Evolutionary conservation across 2,329 filamentous ascomycete species (phyloP), one percentile per base, ranked within the genome.

Genomic region (Penicillium sp.): DNA sequence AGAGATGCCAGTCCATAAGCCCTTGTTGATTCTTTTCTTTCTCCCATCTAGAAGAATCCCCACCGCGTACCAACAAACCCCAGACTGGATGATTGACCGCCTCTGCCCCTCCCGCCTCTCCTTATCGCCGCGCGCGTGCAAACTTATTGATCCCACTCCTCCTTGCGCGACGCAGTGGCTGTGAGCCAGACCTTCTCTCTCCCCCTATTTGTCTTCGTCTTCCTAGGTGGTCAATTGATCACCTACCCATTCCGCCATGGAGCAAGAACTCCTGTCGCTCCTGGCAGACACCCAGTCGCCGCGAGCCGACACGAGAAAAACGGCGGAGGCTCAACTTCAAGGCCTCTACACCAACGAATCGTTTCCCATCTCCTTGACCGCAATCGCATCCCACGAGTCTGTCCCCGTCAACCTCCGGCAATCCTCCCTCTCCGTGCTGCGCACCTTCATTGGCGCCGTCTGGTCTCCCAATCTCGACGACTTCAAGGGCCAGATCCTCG

Each of bases 211-310:
- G 26, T 35, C 23, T 41, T 30, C 35, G 27, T 27, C 33, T 29
- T 33, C 28, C 28, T 25, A 19, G 20, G 27, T 40, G 41, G 29
- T 30, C 34, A 42, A 43, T 36, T 35, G 14, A 47, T 42, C 39
- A 42, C 13, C 30, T 18, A 15, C 14, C 26, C 19, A n/a, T n/a
- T n/a, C 14, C 47, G 62, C 60, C 58, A 95, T 95, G 89, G 90
- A 95, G 78, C 84, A 94, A 71, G 84, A 94, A 75, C 81, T 98
- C 67, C 83, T 93, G 57, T 83, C 84, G 68, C 79, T 97, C 65
- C 83, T 98, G 51, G 81, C 84, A 59, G 87, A 89, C 69, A 94
- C 90, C 34, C 88, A 94, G 72, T 83, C 83, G 50, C 60, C 86
- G 45, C 80, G 83, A 43, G 83, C 91, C 65, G 81, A 72, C 39